Conservation (phyloP, 2,329 filamentous ascomycete species). For the Fusarium algeriense region DNA sequence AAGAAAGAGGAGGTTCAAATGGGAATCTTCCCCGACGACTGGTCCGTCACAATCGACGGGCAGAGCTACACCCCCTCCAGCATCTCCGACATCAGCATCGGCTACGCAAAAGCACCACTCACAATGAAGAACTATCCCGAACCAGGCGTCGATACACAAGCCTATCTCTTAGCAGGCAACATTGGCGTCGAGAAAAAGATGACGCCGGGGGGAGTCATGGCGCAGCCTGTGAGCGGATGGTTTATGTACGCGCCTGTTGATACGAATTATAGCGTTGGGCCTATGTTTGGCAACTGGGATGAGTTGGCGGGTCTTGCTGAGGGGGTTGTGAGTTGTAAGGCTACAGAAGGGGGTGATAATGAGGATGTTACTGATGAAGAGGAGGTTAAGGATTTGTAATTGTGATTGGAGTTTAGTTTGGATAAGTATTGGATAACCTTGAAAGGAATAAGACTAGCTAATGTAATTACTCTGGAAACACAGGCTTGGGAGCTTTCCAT, state of each 20-base stretch:
- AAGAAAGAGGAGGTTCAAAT: not conserved
- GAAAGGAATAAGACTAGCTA: not conserved
- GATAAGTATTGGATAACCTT: too few relatives aligned
- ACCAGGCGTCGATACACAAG: constrained; percentile 46
- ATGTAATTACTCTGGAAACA: not conserved
- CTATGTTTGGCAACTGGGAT: constrained; percentile 33
- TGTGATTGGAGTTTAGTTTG: too few relatives aligned
- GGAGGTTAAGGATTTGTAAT: constrained; percentile 7
- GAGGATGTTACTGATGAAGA: not conserved
- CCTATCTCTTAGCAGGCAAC: constrained; percentile 56
- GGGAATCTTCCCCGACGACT: constrained; percentile 4
- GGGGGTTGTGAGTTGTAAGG: constrained; percentile 8
- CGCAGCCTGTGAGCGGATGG: constrained; percentile 56
- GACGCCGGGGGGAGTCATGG: constrained; percentile 41
- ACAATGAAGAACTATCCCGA: constrained; percentile 52
- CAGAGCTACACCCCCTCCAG: constrained; percentile 46
- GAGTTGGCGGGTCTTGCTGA: constrained; percentile 41
- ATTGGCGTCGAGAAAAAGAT: constrained; percentile 51
- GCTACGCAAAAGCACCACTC: constrained; percentile 57
- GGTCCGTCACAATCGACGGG: constrained; percentile 45
- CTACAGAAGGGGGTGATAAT: not conserved
- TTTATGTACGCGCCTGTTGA: constrained; percentile 56
- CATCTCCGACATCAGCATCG: constrained; percentile 50
- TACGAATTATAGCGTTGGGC: constrained; percentile 34
- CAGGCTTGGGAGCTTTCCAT: not conserved